Evolutionary conservation across 139 green algal species (phyloP).

Genomic region (Chlorella ohadii): DNA sequence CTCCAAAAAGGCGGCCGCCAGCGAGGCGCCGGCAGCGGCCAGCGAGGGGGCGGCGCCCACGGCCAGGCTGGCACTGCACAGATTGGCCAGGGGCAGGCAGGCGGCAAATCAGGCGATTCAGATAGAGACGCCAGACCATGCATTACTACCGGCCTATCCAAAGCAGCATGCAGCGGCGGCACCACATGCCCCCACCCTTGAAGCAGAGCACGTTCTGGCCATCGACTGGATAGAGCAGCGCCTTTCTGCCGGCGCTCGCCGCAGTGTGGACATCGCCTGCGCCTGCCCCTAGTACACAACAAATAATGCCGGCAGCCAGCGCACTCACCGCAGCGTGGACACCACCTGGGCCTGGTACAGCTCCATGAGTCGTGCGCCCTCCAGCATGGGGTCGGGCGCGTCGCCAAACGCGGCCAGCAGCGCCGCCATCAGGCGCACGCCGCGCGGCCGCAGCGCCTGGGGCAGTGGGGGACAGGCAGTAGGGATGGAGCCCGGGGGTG

Average conservation of each 20-base stretch:
- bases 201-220: too few relatives aligned
- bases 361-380: conserved; percentile 67
- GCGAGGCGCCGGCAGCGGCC: conserved; percentile 59
- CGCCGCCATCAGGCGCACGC: conserved; percentile 64
- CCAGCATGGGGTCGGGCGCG: conserved; percentile 68
- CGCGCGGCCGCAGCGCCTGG: conserved; percentile 69
- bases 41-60: conserved; percentile 55
- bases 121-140: too few relatives aligned
- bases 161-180: too few relatives aligned
- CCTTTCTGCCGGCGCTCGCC: too few relatives aligned
- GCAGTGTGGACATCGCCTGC: too few relatives aligned
- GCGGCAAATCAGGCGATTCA: too few relatives aligned
- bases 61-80: conserved; percentile 40
- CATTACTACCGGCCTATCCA: too few relatives aligned
- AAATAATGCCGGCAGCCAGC: not conserved
- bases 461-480: too few relatives aligned
- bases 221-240: too few relatives aligned
- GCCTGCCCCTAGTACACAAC: too few relatives aligned
- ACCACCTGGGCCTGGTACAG: conserved; percentile 87
- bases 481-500: too few relatives aligned
- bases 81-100: not conserved
- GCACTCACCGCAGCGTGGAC: conserved; percentile 64
- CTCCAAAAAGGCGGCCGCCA: conserved; percentile 76
- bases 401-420: conserved; percentile 62
- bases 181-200: too few relatives aligned